These are phyloP conservation scores for Diaporthe ampelina DNA, from an alignment of 2,329 filamentous ascomycete genomes.

Conservation along the genomic window DNA sequence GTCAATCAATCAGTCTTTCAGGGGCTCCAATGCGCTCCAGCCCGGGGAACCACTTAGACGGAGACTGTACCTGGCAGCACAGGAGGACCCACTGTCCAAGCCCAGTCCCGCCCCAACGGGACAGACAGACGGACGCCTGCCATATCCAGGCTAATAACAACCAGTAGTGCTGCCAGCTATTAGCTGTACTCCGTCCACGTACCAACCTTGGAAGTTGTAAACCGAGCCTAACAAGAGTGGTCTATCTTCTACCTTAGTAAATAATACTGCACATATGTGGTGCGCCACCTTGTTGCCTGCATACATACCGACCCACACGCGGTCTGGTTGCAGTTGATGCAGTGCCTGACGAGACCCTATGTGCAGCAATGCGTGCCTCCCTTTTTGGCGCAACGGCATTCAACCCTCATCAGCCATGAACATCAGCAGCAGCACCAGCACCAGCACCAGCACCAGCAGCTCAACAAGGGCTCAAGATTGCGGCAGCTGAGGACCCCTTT, in stretches of 20 bases:
- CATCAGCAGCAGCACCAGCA: neutral
- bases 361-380: slow-evolving; percentile 14
- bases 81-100: slow-evolving; percentile 14
- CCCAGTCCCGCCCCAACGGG: slow-evolving; percentile 17
- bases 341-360: neutral
- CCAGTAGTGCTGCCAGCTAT: neutral
- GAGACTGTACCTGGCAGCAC: slow-evolving; percentile 6
- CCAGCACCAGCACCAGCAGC: neutral
- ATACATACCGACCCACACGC: neutral
- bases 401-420: neutral
- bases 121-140: neutral
- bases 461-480: slow-evolving; percentile 33
- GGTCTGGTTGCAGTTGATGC: neutral
- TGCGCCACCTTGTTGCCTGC: neutral
- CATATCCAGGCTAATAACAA: neutral
- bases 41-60: slow-evolving; percentile 27
- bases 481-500: slow-evolving; percentile 34
- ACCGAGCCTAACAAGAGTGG: too few relatives aligned
- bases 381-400: neutral
- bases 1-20: slow-evolving; percentile 26
- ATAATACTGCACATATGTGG: too few relatives aligned
- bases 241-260: too few relatives aligned
- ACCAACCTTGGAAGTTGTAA: too few relatives aligned
- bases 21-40: slow-evolving; percentile 22
- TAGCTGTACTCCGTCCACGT: too few relatives aligned